A percentile compares a stretch with the other conserved stretches of the same genome.
These are phyloP conservation scores for Hypoxylon sp. DNA, from an alignment of 2,329 filamentous ascomycete species.

Conservation along the genomic window DNA sequence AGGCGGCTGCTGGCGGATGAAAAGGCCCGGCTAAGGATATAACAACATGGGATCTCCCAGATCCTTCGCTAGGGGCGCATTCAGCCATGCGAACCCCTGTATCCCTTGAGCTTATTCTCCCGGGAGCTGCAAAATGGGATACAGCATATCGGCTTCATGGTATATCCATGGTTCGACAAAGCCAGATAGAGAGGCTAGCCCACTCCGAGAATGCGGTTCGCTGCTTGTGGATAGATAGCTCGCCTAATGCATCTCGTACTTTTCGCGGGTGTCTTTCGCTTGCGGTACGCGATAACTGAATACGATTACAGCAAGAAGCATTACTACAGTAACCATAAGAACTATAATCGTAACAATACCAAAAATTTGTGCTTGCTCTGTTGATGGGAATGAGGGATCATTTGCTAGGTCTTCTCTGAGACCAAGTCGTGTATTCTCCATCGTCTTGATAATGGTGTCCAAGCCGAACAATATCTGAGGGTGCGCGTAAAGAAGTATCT, in stretches of 20 bases:
- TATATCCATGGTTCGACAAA: background rate
- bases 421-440: slow-evolving; percentile 1
- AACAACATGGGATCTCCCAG: background rate
- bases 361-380: too few species aligned
- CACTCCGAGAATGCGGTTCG: background rate
- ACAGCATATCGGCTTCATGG: background rate
- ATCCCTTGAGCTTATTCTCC: background rate
- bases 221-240: background rate
- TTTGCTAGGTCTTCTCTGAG: background rate
- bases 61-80: background rate
- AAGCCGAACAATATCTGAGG: background rate
- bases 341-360: background rate
- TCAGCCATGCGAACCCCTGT: background rate
- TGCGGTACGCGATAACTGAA: background rate
- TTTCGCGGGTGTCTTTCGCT: background rate
- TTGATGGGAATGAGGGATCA: background rate
- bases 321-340: background rate
- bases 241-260: slow-evolving; percentile 20
- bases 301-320: background rate
- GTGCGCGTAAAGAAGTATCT: background rate
- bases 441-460: slow-evolving; percentile 1
- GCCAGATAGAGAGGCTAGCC: background rate
- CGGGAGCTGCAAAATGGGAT: background rate
- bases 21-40: background rate
- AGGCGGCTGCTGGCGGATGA: slow-evolving; percentile 39